Percentiles rank a stretch among this genome's conserved stretches.
Evolutionary conservation across 495 filamentous ascomycete genomes (phyloP).

Genomic region (Terfezia claveryi): DNA sequence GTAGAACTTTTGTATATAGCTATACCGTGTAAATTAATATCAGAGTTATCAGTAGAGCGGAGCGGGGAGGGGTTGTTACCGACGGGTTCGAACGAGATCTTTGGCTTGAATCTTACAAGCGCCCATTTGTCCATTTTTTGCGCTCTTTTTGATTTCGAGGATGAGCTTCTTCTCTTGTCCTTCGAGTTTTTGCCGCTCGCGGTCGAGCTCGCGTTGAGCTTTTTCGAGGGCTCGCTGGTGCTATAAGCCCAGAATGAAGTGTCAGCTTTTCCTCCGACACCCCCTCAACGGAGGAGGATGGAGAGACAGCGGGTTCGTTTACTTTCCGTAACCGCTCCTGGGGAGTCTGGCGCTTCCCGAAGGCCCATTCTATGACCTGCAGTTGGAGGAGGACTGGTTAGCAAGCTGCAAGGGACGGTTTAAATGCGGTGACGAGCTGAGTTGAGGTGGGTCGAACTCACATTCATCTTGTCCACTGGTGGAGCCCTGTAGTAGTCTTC

Average conservation of each 20-base stretch:
- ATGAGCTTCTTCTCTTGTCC: constrained; percentile 96
- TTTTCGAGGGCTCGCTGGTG: constrained; percentile 93
- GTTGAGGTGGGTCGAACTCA: background rate
- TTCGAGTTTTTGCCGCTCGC: constrained; percentile 82
- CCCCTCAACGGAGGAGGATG: background rate
- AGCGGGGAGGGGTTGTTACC: constrained; percentile 26
- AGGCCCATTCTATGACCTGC: constrained; percentile 93
- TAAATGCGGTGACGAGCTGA: too few species aligned
- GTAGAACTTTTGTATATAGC: constrained; percentile 96
- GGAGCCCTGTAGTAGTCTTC: too few species aligned
- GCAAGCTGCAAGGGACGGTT: background rate
- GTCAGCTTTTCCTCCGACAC: background rate
- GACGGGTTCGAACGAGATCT: constrained; percentile 76
- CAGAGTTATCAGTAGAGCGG: background rate
- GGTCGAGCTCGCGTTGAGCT: constrained; percentile 84
- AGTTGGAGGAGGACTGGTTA: background rate
- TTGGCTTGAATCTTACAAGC: constrained; percentile 95
- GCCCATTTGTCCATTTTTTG: constrained; percentile 90
- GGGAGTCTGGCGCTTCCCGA: constrained; percentile 94
- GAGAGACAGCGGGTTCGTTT: background rate
- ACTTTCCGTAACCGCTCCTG: constrained; percentile 79
- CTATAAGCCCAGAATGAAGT: constrained; percentile 5
- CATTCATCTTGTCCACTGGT: background rate
- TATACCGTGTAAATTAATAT: constrained; percentile 14
- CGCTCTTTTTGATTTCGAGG: constrained; percentile 87